Conservation (phyloP, 176 grass and related monocot genomes). For the Alloteropsis semialata region DNA sequence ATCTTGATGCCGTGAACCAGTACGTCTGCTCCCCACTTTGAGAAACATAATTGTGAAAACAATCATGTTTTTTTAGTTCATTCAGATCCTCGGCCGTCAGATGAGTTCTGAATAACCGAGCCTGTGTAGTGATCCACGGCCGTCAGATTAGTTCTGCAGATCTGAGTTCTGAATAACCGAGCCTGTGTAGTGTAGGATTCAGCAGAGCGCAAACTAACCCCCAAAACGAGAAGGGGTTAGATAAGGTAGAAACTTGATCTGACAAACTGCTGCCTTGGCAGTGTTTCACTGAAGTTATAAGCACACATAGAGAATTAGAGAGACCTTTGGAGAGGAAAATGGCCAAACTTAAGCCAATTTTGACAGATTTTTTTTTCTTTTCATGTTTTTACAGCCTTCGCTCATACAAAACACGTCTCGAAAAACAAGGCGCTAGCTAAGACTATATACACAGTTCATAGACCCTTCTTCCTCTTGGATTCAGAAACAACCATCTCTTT, state of each 20-base stretch:
- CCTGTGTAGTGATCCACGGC: too few relatives aligned
- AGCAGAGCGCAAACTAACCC: not conserved
- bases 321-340: slow-evolving; percentile 11
- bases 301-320: not conserved
- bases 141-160: not conserved
- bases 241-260: not conserved
- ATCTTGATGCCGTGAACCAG: not conserved
- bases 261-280: not conserved
- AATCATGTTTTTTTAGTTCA: not conserved
- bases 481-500: slow-evolving; percentile 26
- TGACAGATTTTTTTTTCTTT: not conserved
- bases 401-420: slow-evolving; percentile 25
- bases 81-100: not conserved
- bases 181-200: not conserved
- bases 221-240: not conserved
- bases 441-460: slow-evolving; percentile 33
- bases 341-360: slow-evolving; percentile 31
- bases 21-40: not conserved
- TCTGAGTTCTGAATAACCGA: not conserved
- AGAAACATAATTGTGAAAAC: not conserved
- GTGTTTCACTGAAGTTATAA: not conserved
- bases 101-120: too few relatives aligned
- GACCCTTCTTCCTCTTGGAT: not conserved
- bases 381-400: slow-evolving; percentile 25
- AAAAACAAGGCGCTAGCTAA: slow-evolving; percentile 15